Percentiles rank a stretch among this genome's conserved stretches.
Evolutionary conservation across 1,139 yeast species (phyloP).

Genomic region (Yamadazyma atlantica): DNA sequence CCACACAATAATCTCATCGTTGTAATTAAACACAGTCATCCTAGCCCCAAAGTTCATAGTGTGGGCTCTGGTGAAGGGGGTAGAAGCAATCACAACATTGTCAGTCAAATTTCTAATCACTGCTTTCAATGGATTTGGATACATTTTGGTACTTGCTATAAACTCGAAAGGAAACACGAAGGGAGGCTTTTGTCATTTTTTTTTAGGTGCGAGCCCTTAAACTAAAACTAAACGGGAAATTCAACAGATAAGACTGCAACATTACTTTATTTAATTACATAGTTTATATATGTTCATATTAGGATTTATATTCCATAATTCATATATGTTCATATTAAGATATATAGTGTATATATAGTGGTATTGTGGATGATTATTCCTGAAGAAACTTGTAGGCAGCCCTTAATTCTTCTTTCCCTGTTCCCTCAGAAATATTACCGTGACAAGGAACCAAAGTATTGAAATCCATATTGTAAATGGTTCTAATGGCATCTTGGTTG

Average conservation of each 20-base stretch:
- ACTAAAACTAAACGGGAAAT: background rate
- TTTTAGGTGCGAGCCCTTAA: no score
- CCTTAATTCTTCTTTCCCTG: slow-evolving; percentile 32
- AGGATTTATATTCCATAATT: no score
- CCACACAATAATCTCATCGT: slow-evolving; percentile 49
- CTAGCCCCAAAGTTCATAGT: slow-evolving; percentile 59
- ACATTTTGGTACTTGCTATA: slow-evolving; percentile 16
- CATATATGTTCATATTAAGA: background rate
- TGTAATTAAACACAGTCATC: slow-evolving; percentile 48
- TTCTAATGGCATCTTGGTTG: slow-evolving; percentile 26
- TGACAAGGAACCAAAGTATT: slow-evolving; percentile 54
- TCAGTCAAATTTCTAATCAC: slow-evolving; percentile 47
- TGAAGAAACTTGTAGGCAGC: background rate
- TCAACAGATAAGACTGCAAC: slow-evolving; percentile 1
- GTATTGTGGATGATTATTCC: no score
- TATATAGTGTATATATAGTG: no score
- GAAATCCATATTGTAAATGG: slow-evolving; percentile 43
- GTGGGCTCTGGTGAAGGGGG: slow-evolving; percentile 42
- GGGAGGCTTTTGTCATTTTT: background rate
- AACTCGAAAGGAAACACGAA: background rate
- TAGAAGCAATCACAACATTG: slow-evolving; percentile 49
- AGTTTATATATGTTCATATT: background rate
- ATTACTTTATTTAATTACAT: background rate
- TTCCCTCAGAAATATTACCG: slow-evolving; percentile 53
- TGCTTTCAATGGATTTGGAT: slow-evolving; percentile 37